Base-by-base conservation (phyloP, 2,329 filamentous ascomycete species). In the Cyphellophora attinorum region DNA sequence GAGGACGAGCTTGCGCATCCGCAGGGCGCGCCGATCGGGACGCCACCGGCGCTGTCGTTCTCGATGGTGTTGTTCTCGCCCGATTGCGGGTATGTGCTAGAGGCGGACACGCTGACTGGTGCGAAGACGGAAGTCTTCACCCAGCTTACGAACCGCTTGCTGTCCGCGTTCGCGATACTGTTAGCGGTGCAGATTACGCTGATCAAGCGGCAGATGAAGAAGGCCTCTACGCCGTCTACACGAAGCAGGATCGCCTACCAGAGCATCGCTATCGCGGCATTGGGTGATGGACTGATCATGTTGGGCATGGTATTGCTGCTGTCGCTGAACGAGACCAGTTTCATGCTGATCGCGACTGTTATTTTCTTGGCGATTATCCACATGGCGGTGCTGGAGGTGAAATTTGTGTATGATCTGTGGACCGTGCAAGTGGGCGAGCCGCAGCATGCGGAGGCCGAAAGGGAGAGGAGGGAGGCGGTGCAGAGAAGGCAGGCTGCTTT, bases 321-420 rank as follows among this genome's bases (percentile, higher is more conserved):
- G 41, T 62, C 76, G 39, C 70, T 74, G 41, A 58, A 71, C 2
- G 64, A 68, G 11, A 63, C 68, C 2, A 64, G 72, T 0, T 75
- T 74, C 42, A 53, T 77, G 19, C 60, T 71, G 11, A 53, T 78
- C 35, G 65, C 74, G 11, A 65, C 65, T 2, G 65, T 68, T 16
- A 69, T 69, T 2, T 79, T 78, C 49, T 52, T 79, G 12, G 65
- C 72, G 1, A 70, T 78, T 42, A 64, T 77, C 31, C 72, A 70
- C 11, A 71, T 77, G 15, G 69, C 70, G 38, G 73, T 74, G 50
- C 72, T 78, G 37, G 74, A 74, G 19, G 75, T 79, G 60, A 70
- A 73, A 34, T 79, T 80, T 45, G 60, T 79, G 49, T 72, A 77
- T 60, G 74, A 79, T 34, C 74, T 80, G n/a, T 79, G 74, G 75